A percentile compares a stretch with the other conserved stretches of the same genome.
Evolutionary conservation across 2,329 filamentous ascomycete genomes (phyloP).

Genomic region (Neofusicoccum ribis): DNA sequence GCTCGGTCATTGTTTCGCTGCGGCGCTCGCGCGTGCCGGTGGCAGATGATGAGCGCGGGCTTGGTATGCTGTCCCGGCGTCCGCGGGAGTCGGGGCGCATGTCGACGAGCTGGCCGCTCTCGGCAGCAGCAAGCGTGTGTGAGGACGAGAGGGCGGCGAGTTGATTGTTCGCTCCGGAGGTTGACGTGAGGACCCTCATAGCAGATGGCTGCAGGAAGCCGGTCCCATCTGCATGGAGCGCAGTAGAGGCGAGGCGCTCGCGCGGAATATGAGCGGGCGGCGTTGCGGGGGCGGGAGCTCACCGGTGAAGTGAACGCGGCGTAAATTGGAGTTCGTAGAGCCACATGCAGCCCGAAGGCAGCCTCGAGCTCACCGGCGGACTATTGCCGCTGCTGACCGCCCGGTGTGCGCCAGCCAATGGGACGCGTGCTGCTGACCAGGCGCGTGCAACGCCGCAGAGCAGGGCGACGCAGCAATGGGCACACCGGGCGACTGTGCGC

Average conservation of each 20-base stretch:
- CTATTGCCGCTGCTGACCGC: not conserved
- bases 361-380: not conserved
- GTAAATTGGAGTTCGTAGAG: not conserved
- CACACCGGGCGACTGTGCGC: no score
- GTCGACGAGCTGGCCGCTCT: not conserved
- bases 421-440: not conserved
- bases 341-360: not conserved
- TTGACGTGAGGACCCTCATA: constrained; percentile 18
- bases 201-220: not conserved
- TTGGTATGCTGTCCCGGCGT: not conserved
- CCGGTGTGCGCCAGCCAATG: constrained; percentile 9
- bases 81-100: not conserved
- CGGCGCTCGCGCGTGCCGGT: constrained; percentile 6
- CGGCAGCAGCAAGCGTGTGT: not conserved
- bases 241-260: not conserved
- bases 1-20: constrained; percentile 2
- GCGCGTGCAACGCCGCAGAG: not conserved
- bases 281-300: not conserved
- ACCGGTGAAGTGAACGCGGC: not conserved
- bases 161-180: constrained; percentile 12
- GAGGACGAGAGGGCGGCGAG: not conserved
- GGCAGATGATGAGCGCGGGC: constrained; percentile 16
- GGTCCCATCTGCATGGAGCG: constrained; percentile 9
- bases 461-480: not conserved
- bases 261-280: not conserved